Base-by-base conservation (phyloP, 345 rosid species). In the Nephelium lappaceum region DNA sequence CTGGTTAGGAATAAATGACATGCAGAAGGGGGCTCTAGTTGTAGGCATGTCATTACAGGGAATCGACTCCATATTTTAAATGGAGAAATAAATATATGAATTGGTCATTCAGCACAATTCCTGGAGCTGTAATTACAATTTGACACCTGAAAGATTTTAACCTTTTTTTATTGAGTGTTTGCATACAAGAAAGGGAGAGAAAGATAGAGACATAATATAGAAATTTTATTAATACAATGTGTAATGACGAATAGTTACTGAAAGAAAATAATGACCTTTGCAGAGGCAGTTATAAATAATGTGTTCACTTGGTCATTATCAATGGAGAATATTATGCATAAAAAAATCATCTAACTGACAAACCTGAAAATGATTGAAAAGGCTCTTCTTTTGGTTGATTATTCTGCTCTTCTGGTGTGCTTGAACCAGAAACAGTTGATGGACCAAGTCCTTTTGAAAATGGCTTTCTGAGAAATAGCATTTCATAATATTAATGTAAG, bases 361-460 rank as follows among this genome's bases (percentile, higher is more conserved):
- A 85, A 92, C 96, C 96, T 89, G 94, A 80, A 83, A 69, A 81
- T 6, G 85, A 78, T 63, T 77, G 88, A 84, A 74, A 79, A 11
- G 67, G 84, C 78, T 89, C 91, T 69, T 45, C 70, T 64, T 27
- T 75, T 27, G 78, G 70, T 49, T 47, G 85, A 83, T 76, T 80
- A 11, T 66, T 81, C 75, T 76, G 86, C 78, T 88, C 90, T 74
- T 85, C 87, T 51, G 88, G 77, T 73, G 93, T 83, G 78, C 83
- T 78, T 74, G 84, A 84, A 69, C 83, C 86, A 5, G 89, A 88
- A 31, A 73, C 6, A 74, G 24, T 31, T 45, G 38, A 42, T 57
- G 10, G 39, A 25, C 41, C 7, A 61, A 11, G 39, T 21, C 78
- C 51, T 80, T 73, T 82, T 49, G 75, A 61, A 77, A 53, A n/a